Conservation (phyloP, 2,329 filamentous ascomycete genomes). For the Cercospora sp. region DNA sequence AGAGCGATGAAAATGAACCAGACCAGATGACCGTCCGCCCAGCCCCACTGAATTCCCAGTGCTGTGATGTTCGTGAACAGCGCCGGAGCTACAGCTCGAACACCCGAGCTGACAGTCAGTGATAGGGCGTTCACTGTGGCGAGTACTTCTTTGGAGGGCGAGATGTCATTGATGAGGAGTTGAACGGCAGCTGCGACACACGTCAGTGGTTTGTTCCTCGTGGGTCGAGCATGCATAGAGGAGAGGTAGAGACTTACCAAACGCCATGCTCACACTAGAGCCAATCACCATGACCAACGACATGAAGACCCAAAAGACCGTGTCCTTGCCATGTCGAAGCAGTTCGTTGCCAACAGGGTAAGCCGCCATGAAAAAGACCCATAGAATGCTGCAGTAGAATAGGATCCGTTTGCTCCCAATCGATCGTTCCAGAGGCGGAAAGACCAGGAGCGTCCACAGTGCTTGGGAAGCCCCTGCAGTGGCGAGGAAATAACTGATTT, state of each 20-base stretch:
- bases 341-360: conserved; percentile 59
- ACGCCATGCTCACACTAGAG: conserved; percentile 65
- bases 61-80: conserved; percentile 69
- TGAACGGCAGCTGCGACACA: conserved; percentile 59
- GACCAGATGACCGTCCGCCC: conserved; percentile 64
- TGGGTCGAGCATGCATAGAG: not conserved
- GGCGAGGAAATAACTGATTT: conserved; percentile 68
- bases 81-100: conserved; percentile 67
- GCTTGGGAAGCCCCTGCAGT: conserved; percentile 66
- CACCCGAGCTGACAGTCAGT: conserved; percentile 60
- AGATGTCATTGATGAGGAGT: conserved; percentile 72
- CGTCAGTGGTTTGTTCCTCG: not conserved
- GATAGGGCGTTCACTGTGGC: conserved; percentile 71
- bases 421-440: conserved; percentile 66
- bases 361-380: conserved; percentile 63
- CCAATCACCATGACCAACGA: conserved; percentile 55
- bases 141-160: conserved; percentile 63
- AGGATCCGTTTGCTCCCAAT: conserved; percentile 68
- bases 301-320: conserved; percentile 59
- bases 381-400: conserved; percentile 56
- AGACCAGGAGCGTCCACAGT: conserved; percentile 68
- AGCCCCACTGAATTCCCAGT: conserved; percentile 61
- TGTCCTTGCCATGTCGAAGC: conserved; percentile 48
- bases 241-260: conserved; percentile 48
- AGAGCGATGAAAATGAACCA: conserved; percentile 59